Evolutionary conservation across 2,329 filamentous ascomycete species (phyloP).

Genomic region (Colletotrichum tanaceti): DNA sequence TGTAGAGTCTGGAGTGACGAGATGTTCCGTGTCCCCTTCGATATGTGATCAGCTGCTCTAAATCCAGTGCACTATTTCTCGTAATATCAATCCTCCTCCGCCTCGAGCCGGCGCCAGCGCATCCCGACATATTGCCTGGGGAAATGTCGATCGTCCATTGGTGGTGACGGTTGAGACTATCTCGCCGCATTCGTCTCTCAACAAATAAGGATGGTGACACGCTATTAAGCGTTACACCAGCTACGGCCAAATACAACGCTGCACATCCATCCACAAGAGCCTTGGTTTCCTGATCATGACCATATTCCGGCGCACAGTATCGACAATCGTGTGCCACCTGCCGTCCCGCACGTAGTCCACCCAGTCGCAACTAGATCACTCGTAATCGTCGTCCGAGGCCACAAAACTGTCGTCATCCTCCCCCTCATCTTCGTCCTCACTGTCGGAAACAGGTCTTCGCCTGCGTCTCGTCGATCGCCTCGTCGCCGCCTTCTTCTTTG

Average conservation of each 20-base stretch:
- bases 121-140: background rate
- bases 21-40: slow-evolving; percentile 3
- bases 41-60: slow-evolving; percentile 17
- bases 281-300: background rate
- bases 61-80: slow-evolving; percentile 2
- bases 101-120: slow-evolving; percentile 12
- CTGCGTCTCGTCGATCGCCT: slow-evolving; percentile 35
- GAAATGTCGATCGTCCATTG: background rate
- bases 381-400: slow-evolving; percentile 35
- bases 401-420: slow-evolving; percentile 29
- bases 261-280: background rate
- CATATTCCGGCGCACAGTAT: background rate
- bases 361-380: slow-evolving; percentile 4
- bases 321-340: background rate
- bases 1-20: no score
- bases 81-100: background rate
- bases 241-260: background rate
- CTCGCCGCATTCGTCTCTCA: background rate
- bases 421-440: slow-evolving; percentile 38
- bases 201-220: slow-evolving; percentile 5
- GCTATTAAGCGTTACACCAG: background rate
- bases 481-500: slow-evolving; percentile 23
- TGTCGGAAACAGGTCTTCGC: slow-evolving; percentile 18
- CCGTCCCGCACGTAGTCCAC: background rate
- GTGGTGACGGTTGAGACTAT: background rate